phyloP scores from a whole-genome alignment of 495 filamentous ascomycete genomes.

The Trichoderma asperelloides region DNA sequence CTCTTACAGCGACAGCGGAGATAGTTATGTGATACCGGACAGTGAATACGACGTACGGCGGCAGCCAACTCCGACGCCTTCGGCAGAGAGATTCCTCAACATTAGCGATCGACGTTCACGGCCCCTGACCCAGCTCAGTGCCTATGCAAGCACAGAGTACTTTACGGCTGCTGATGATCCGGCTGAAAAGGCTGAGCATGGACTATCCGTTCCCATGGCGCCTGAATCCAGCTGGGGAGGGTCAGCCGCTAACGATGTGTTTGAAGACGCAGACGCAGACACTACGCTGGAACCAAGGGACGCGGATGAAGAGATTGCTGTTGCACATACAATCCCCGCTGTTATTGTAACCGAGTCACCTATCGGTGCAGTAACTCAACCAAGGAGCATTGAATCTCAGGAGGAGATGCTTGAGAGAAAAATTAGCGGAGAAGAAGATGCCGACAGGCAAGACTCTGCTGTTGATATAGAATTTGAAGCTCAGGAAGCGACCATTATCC shows the following conservation, averaged over 20 bases:
- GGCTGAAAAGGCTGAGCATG: not conserved
- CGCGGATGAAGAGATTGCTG: not conserved
- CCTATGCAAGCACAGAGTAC: not conserved
- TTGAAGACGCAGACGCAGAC: not conserved
- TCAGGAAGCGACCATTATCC: not conserved
- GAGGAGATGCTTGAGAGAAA: not conserved
- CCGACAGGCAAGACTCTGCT: not conserved
- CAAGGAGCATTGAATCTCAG: not conserved
- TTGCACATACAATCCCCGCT: not conserved
- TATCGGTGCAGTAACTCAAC: not conserved
- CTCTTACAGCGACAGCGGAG: conserved; percentile 11
- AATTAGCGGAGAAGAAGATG: not conserved
- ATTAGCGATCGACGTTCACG: not conserved
- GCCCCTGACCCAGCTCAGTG: not conserved
- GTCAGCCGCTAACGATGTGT: not conserved
- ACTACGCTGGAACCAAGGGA: not conserved
- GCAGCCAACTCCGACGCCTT: conserved; percentile 4
- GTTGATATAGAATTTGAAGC: not conserved
- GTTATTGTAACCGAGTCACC: not conserved
- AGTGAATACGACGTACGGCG: not conserved
- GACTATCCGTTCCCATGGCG: not conserved
- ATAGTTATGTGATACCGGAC: not conserved
- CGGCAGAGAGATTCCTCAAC: not conserved
- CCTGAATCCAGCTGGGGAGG: not conserved
- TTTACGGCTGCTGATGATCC: not conserved